Percentiles rank a stretch among this genome's conserved stretches.
phyloP scores from a whole-genome alignment of 2,329 filamentous ascomycete genomes.

The Apiospora saccharicola region DNA sequence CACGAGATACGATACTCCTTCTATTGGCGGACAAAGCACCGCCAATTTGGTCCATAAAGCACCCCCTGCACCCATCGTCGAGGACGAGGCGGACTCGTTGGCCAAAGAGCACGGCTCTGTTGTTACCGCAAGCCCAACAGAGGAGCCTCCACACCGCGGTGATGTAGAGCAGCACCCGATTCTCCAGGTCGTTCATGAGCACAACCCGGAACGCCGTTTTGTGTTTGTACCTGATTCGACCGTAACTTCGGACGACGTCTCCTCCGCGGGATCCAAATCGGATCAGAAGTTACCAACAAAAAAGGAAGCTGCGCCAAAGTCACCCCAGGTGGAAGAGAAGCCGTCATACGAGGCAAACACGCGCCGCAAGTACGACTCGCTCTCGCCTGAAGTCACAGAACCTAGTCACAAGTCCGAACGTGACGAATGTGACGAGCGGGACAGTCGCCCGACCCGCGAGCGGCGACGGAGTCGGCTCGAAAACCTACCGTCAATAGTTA shows the following conservation, averaged over 20 bases:
- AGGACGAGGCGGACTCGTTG: slow-evolving; percentile 72
- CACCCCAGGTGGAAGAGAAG: not conserved
- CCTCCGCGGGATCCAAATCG: not conserved
- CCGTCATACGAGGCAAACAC: slow-evolving; percentile 51
- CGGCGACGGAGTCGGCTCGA: slow-evolving; percentile 38
- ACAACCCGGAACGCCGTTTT: slow-evolving; percentile 71
- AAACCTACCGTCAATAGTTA: slow-evolving; percentile 42
- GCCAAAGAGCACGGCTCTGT: slow-evolving; percentile 63
- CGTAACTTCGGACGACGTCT: slow-evolving; percentile 13
- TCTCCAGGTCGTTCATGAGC: slow-evolving; percentile 67
- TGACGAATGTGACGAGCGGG: slow-evolving; percentile 33
- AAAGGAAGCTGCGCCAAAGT: slow-evolving; percentile 28
- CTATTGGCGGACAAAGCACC: not conserved
- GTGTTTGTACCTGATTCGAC: slow-evolving; percentile 57
- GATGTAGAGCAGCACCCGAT: slow-evolving; percentile 73
- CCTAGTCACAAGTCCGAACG: slow-evolving; percentile 7
- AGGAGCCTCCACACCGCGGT: slow-evolving; percentile 68
- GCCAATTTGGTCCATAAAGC: slow-evolving; percentile 41
- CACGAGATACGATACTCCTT: slow-evolving; percentile 16
- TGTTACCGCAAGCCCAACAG: slow-evolving; percentile 47
- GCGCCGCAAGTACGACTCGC: slow-evolving; percentile 48
- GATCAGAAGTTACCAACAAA: slow-evolving; percentile 3
- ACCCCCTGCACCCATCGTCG: slow-evolving; percentile 67
- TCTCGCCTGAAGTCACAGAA: slow-evolving; percentile 36
- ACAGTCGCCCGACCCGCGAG: slow-evolving; percentile 34